Evolutionary conservation across 306 rosid genomes (phyloP), one percentile per base, ranked within the genome.

Genomic region (Canavalia gladiata): DNA sequence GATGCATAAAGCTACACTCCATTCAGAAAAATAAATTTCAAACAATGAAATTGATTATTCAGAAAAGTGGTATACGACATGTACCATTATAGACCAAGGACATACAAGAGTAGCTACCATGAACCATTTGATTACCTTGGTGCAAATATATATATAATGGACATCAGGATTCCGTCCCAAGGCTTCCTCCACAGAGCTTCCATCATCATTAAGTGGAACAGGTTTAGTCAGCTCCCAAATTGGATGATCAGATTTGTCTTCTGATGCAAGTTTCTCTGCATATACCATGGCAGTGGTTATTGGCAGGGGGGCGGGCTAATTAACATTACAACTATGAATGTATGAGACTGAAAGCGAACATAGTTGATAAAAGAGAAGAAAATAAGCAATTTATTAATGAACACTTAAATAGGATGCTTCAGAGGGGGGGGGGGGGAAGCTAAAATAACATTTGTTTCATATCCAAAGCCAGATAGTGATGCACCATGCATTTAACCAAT

Each of bases 181-280:
- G 66, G 78, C 82, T 62, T 83, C 87, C 81, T 89, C 95, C 84
- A 84, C 87, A 2, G 90, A 83, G 84, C 86, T 89, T 68, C 86
- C 94, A 73, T 89, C 94, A 25, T 86, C 81, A 84, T 92, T 86
- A 42, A 87, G 83, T 12, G 97, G 91, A 84, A 94, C 79, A 70
- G 93, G 92, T 66, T 84, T 88, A 31, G 92, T 90, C 84, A 94
- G 86, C 78, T 92, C 94, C 98, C 98, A 90, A 33, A 76, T 29
- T 68, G 91, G 88, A 70, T 56, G 11, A 52, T 87, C 87, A 59
- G 89, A 55, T 8, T 68, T 87, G 34, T 87, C 92, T 46, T 88
- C 90, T 8, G 84, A 63, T 25, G 82, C 89, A 68, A 89, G 87
- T 90, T 94, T 94, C 46, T 90, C 97, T 94, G 87, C 87, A 86